These are phyloP conservation scores for Geotrichum cucujoidarum DNA, from an alignment of 1,139 yeast genomes.

Conservation along the genomic window DNA sequence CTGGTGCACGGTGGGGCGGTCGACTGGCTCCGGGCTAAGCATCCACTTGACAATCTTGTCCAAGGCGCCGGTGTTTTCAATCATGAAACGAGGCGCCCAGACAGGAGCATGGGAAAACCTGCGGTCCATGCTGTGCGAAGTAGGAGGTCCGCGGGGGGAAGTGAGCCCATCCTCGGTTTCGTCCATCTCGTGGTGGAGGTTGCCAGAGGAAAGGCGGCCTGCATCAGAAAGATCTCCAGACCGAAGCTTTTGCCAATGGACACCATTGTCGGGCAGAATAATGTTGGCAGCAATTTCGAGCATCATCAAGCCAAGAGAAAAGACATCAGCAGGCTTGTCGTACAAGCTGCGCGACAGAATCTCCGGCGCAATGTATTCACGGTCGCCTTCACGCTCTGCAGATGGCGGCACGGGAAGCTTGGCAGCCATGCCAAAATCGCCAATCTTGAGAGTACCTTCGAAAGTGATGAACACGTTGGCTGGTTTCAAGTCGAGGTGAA, in stretches of 20 bases:
- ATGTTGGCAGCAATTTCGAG: conserved; percentile 96
- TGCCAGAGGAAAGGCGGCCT: conserved; percentile 74
- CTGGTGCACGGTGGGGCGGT: conserved; percentile 72
- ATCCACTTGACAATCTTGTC: conserved; percentile 82
- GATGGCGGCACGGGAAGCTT: conserved; percentile 44
- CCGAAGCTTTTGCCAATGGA: conserved; percentile 93
- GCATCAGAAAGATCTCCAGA: conserved; percentile 96
- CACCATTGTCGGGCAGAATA: conserved; percentile 90
- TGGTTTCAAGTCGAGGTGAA: conserved; percentile 89
- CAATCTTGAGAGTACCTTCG: conserved; percentile 85
- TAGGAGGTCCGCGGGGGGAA: conserved; percentile 6
- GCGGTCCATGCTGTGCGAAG: conserved; percentile 2
- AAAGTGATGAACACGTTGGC: conserved; percentile 91
- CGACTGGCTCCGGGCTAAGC: conserved; percentile 81
- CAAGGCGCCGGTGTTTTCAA: conserved; percentile 65
- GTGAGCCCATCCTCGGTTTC: conserved; percentile 4
- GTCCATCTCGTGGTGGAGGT: conserved; percentile 33
- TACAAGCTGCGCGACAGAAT: conserved; percentile 75
- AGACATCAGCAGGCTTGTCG: conserved; percentile 90
- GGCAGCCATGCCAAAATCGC: conserved; percentile 78
- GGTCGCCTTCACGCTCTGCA: conserved; percentile 90
- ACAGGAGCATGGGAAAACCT: conserved; percentile 43
- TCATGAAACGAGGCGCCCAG: conserved; percentile 84
- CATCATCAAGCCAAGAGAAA: conserved; percentile 85
- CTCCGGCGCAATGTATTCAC: conserved; percentile 97